phyloP scores from a whole-genome alignment of 192 early-diverging fungal genomes.

The Rhizoclosmatium sp. region DNA sequence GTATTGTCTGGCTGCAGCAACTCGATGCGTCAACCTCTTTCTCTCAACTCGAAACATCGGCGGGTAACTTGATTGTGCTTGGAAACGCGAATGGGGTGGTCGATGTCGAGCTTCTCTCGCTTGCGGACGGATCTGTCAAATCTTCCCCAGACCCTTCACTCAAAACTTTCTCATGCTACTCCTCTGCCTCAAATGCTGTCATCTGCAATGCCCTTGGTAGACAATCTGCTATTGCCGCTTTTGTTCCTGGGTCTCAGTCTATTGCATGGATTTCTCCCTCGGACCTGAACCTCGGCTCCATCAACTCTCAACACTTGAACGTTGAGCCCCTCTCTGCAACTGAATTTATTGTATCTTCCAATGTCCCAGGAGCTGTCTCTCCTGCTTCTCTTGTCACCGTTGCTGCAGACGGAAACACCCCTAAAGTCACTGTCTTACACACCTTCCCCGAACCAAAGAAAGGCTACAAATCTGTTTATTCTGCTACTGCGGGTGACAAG shows the following conservation, averaged over 20 bases:
- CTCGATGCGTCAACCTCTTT: not conserved
- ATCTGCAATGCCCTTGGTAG: conserved; percentile 12
- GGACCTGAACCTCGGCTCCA: not conserved
- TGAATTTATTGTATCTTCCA: not conserved
- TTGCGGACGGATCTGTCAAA: not conserved
- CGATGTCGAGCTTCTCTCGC: not conserved
- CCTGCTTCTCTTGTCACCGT: not conserved
- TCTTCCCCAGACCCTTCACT: not conserved
- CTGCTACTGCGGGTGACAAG: conserved; percentile 40
- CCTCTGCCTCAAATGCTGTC: not conserved
- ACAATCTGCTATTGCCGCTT: not conserved
- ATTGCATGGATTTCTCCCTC: not conserved
- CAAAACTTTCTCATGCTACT: not conserved
- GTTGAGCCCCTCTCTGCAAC: not conserved
- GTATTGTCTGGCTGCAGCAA: not conserved
- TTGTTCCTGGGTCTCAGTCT: not conserved
- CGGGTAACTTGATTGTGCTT: not conserved
- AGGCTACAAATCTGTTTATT: conserved; percentile 11
- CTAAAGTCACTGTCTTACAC: not conserved
- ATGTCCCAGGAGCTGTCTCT: not conserved
- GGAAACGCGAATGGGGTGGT: not conserved
- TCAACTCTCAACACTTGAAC: not conserved
- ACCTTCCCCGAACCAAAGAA: not conserved
- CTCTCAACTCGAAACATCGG: not conserved
- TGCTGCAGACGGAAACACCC: not conserved